Evolutionary conservation across 805 yeast genomes (phyloP), one percentile per base, ranked within the genome.

Genomic region (Pichia cabralensis): DNA sequence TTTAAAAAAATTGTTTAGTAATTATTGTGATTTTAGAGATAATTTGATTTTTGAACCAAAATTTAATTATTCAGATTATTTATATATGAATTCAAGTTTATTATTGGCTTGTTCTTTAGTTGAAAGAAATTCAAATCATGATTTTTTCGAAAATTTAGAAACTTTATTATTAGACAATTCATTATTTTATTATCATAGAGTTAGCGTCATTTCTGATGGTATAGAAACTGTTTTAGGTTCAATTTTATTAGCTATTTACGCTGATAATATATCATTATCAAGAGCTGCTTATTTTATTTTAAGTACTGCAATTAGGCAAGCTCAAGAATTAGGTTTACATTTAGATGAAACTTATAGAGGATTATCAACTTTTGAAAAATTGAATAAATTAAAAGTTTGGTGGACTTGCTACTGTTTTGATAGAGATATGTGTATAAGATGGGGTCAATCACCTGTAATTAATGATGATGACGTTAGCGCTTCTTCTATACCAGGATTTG

Each of bases 261-360:
- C 65, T 28, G 62, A 67, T 19, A 28, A 34, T 8, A 33, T 43
- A 5, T 45, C 56, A 8, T 26, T 52, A 2, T 52, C 66, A 1
- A 71, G 69, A 26, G 54, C 65, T 9, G 60, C 66, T 5, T 62
- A 58, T 34, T 54, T 62, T 32, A 43, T 73, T 13, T 48, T 64
- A 5, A 49, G 71, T 2, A 60, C 67, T 2, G 71, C 74, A 6
- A 61, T 71, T 5, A 58, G 77, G 40, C 65, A 64, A 41, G 79
- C 79, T 0, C 69, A 66, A 30, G 76, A 71, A 26, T 45, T 74
- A 47, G 82, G 82, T 0, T 55, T 80, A 6, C 73, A 77, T 42
- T 55, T 74, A 34, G 52, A 52, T 4, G 79, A 72, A 30, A 45
- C 65, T 2, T 61, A 63, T 33, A 44, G 50, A 4, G 60, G 64